Evolutionary conservation across 441 rosid genomes (phyloP).

Genomic region (Breynia disticha): DNA sequence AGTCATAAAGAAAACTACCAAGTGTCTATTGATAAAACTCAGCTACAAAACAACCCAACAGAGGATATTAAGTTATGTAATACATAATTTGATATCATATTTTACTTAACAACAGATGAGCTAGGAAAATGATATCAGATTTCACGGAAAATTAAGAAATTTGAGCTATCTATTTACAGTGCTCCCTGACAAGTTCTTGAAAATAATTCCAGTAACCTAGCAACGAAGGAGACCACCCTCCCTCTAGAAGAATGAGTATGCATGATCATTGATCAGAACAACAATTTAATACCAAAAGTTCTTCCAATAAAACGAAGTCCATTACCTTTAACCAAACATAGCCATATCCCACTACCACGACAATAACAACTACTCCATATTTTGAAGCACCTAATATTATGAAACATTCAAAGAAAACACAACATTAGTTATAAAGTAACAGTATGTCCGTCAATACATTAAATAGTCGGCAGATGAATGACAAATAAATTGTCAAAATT

Average conservation of each 20-base stretch:
- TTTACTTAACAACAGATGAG: neutral
- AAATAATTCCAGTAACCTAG: neutral
- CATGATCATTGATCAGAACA: too few relatives aligned
- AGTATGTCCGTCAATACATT: neutral
- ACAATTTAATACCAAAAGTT: too few relatives aligned
- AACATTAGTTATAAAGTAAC: neutral
- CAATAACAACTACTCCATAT: constrained; percentile 55
- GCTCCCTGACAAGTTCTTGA: neutral
- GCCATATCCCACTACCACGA: constrained; percentile 77
- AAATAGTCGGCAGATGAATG: neutral
- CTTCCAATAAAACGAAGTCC: constrained; percentile 1
- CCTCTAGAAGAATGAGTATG: too few relatives aligned
- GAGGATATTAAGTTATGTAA: too few relatives aligned
- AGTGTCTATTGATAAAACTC: too few relatives aligned
- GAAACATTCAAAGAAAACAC: neutral
- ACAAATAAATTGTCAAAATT: neutral
- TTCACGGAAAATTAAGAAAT: neutral
- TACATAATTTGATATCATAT: neutral
- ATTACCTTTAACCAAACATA: constrained; percentile 98
- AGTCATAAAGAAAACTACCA: too few relatives aligned
- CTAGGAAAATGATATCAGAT: neutral
- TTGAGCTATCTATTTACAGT: neutral
- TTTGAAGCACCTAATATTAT: constrained; percentile 47
- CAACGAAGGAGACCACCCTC: too few relatives aligned
- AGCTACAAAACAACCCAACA: too few relatives aligned